Conservation (phyloP, 2,329 filamentous ascomycete species). For the Beauveria australis region DNA sequence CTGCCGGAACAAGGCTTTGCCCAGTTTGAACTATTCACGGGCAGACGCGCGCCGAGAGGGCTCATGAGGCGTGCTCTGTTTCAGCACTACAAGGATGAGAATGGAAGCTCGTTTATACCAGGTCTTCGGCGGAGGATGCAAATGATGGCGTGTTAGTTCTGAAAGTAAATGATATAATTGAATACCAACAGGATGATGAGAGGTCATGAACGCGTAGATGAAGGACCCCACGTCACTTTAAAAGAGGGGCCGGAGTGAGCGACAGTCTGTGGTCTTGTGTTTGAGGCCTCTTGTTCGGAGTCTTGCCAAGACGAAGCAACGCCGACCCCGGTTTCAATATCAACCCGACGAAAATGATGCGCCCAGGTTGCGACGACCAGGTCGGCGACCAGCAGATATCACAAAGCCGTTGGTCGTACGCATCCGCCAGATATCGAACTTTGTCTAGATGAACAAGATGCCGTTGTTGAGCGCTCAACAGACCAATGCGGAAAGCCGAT, state of each 20-base stretch:
- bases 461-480: no score
- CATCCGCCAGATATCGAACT: no score
- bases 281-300: no score
- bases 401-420: no score
- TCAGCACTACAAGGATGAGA: conserved; percentile 34
- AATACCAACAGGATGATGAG: not conserved
- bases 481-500: no score
- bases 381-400: no score
- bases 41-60: conserved; percentile 41
- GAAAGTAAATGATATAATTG: not conserved
- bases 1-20: conserved; percentile 73
- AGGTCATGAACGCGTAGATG: not conserved
- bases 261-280: not conserved
- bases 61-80: conserved; percentile 62
- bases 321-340: no score
- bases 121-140: conserved; percentile 33
- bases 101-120: conserved; percentile 30
- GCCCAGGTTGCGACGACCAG: no score
- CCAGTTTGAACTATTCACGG: conserved; percentile 75
- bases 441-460: no score
- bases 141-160: conserved; percentile 28
- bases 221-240: not conserved
- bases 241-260: not conserved
- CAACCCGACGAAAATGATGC: no score
- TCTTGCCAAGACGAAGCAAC: no score